A percentile compares a stretch with the other conserved stretches of the same genome.
These are phyloP conservation scores for Monilinia polystroma DNA, from an alignment of 2,329 filamentous ascomycete species.

Conservation along the genomic window DNA sequence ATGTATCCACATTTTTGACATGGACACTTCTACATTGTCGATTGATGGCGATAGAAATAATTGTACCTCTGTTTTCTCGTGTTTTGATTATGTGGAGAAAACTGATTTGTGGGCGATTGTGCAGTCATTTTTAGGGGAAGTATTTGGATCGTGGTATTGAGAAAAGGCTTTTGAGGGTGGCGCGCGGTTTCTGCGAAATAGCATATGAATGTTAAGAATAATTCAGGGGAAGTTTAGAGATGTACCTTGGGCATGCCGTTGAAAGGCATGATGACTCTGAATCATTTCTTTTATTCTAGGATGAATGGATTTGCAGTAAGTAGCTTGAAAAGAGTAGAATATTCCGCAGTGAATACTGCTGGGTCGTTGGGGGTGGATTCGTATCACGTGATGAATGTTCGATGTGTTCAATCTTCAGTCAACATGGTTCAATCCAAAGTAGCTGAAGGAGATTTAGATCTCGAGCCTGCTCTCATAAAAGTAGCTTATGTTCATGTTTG, in stretches of 20 bases:
- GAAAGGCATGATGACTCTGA: background rate
- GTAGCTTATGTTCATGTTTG: background rate
- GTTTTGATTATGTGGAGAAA: slow-evolving; percentile 14
- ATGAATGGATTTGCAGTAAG: background rate
- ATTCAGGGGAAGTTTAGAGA: background rate
- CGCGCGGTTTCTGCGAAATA: no score
- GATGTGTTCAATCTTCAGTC: background rate
- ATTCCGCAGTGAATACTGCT: background rate
- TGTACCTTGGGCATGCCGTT: background rate
- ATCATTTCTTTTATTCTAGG: background rate
- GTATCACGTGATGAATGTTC: background rate
- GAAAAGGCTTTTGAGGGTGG: background rate
- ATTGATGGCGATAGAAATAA: slow-evolving; percentile 12
- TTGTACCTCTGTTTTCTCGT: slow-evolving; percentile 16
- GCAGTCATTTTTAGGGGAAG: slow-evolving; percentile 15
- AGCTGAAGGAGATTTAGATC: background rate
- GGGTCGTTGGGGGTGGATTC: background rate
- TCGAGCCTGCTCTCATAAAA: background rate
- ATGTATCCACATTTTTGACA: slow-evolving; percentile 20
- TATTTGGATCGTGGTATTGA: slow-evolving; percentile 15
- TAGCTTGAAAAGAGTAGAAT: background rate
- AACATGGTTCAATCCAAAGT: background rate
- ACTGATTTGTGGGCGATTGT: slow-evolving; percentile 18
- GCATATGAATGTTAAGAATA: no score
- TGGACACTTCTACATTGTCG: background rate